Base-by-base conservation (phyloP, 768 basidiomycete species). In the Russula compacta region DNA sequence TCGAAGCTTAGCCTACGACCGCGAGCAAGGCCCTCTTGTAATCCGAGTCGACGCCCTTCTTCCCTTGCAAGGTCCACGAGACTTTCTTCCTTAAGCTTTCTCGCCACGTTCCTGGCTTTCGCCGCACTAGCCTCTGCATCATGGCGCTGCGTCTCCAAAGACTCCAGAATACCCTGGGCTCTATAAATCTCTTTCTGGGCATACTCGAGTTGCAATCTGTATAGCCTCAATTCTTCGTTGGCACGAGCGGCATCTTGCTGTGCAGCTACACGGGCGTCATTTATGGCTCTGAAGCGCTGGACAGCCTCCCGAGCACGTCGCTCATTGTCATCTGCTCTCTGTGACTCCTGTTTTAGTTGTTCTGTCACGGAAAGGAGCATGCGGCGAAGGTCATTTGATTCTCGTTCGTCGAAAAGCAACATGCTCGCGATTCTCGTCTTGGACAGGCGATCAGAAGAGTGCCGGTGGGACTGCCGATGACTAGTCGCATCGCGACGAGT, bases 121-220 rank as follows among this genome's bases (percentile, higher is more conserved):
- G 72, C 70, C 0, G 79, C 78, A 40, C 77, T 74, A 6, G 75
- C 72, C 62, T 83, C 81, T 0, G 82, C 82, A 2, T 78, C 75
- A 12, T 74, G 72, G 2, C 81, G 75, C 46, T 82, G 77, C 0
- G 71, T 71, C 52, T 83, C 79, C 4, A 83, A 72, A 19, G 76
- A 71, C 36, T 76, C 72, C 11, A 84, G 75, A 4, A 81, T 73
- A 4, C 77, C 74, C 62, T 85, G 83, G 0, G 83, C 84, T 39
- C 77, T 76, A 24, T 72, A 68, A 43, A 85, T 83, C 66, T 85
- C 83, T 73, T 74, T 74, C 64, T 85, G 83, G 15, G 85, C 84
- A 38, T 77, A 73, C 17, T 81, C 79, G 32, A 84, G 71, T 73
- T 84, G 82, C 1, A 80, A 52, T 67, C 82, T 84, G 67, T 84